Conservation (phyloP, 495 filamentous ascomycete species). For the Delitschia confertaspora region DNA sequence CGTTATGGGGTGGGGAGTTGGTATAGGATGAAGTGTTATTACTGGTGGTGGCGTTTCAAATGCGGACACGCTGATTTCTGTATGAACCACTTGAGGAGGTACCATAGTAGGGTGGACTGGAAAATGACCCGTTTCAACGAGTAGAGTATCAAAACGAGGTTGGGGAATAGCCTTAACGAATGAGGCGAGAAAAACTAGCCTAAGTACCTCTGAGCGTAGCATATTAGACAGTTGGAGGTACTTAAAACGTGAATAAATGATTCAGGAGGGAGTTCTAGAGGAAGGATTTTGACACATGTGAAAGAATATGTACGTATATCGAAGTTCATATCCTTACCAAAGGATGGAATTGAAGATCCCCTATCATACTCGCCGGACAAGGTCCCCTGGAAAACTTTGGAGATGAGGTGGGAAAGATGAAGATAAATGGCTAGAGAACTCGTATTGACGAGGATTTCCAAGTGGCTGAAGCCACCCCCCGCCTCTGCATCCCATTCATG, state of each 20-base stretch:
- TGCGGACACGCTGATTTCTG: no score
- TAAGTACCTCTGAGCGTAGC: constrained; percentile 12
- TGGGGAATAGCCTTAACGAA: constrained; percentile 1
- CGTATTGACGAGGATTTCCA: no score
- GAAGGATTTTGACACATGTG: neutral
- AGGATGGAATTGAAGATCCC: neutral
- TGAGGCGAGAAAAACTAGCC: constrained; percentile 8
- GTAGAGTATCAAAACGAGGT: no score
- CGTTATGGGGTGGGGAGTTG: no score
- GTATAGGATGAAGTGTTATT: no score
- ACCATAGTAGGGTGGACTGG: no score
- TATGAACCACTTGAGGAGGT: no score
- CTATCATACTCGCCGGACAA: neutral
- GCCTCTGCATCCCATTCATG: no score
- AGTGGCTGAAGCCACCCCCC: no score
- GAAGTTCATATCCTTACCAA: neutral
- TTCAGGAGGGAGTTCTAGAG: neutral
- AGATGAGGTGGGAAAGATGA: constrained; percentile 13
- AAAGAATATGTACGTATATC: neutral
- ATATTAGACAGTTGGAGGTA: constrained; percentile 1
- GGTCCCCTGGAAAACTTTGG: neutral
- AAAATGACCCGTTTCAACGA: no score
- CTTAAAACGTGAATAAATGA: neutral
- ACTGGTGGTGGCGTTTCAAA: no score
- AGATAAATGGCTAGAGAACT: no score